Evolutionary conservation across 2,329 filamentous ascomycete genomes (phyloP), one percentile per base, ranked within the genome.

Genomic region (Talaromyces islandicus): DNA sequence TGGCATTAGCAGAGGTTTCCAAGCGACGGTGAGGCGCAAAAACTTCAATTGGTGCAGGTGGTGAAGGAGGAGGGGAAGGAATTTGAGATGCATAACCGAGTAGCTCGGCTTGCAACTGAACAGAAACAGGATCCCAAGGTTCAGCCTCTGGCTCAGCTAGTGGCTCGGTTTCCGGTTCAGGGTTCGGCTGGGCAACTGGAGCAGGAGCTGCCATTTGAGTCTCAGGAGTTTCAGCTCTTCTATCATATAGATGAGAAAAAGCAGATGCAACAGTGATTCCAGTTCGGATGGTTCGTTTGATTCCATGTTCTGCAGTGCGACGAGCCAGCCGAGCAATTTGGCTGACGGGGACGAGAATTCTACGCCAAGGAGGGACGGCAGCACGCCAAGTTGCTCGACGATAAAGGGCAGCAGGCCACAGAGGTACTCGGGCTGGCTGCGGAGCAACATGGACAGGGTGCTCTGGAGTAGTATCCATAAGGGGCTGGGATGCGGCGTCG

Each of bases 101-200:
- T 24, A 61, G 43, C 21, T 61, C 59, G 32, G 59, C 55, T 55
- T 61, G 59, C 41, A 61, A 38, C 27, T 61, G 59, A 32, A 56
- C 17, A 52, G 59, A 53, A 10, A 48, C 27, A 19, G 35, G 19
- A 41, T 38, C 32, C 43, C 29, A 14, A 57, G 25, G 19, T 51
- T 60, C 59, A 43, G 55, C 30, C 19, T 29, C 32, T 52, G 57
- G 54, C 43, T 60, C 54, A 43, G 50, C 41, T 6, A 19, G 5
- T 21, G n/a, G 41, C n/a, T 43, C 41, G 11, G 7, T 4, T 17
- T 19, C 43, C 11, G 43, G 41, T 46, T 46, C 17, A 46, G 19
- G 32, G 6, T 12, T 17, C 32, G 32, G 35, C 35, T 38, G 35
- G 14, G 17, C 1, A n/a, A 7, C 7, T 17, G 24, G 14, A 11